Evolutionary conservation across 1,139 yeast genomes (phyloP).

Genomic region (Magnusiomyces magnusii): DNA sequence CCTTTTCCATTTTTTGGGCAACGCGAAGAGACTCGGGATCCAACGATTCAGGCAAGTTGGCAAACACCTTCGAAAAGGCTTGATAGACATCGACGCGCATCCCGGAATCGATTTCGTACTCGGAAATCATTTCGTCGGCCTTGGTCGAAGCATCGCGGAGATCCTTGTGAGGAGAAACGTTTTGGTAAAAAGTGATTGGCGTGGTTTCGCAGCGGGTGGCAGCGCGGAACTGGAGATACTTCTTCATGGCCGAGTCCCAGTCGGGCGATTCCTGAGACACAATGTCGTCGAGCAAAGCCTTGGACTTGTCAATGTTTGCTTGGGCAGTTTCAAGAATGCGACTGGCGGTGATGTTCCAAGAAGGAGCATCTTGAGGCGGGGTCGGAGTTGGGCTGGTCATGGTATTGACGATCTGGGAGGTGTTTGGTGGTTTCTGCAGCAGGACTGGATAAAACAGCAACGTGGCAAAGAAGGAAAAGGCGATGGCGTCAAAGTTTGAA

Average conservation of each 20-base stretch:
- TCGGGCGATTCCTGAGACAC: conserved; percentile 45
- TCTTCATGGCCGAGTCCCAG: conserved; percentile 44
- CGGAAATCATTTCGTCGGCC: conserved; percentile 51
- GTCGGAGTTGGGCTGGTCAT: no score
- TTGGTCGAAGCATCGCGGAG: conserved; percentile 63
- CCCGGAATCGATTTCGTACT: conserved; percentile 54
- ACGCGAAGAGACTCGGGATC: conserved; percentile 53
- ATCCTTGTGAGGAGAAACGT: conserved; percentile 55
- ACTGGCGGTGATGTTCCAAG: conserved; percentile 55
- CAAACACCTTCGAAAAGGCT: conserved; percentile 47
- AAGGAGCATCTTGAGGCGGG: conserved; percentile 46
- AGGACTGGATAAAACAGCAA: no score
- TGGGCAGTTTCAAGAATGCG: conserved; percentile 35
- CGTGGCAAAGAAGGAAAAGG: no score
- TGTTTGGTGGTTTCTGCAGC: no score
- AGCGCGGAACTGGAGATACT: conserved; percentile 17
- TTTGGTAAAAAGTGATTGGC: conserved; percentile 57
- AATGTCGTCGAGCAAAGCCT: conserved; percentile 45
- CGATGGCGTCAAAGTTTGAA: no score
- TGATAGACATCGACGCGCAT: conserved; percentile 61
- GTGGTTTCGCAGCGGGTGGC: conserved; percentile 30
- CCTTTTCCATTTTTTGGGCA: conserved; percentile 48
- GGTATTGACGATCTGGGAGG: no score
- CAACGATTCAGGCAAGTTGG: conserved; percentile 26
- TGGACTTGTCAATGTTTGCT: conserved; percentile 37